These are phyloP conservation scores for Peziza echinospora DNA, from an alignment of 495 filamentous ascomycete species.

Conservation along the genomic window DNA sequence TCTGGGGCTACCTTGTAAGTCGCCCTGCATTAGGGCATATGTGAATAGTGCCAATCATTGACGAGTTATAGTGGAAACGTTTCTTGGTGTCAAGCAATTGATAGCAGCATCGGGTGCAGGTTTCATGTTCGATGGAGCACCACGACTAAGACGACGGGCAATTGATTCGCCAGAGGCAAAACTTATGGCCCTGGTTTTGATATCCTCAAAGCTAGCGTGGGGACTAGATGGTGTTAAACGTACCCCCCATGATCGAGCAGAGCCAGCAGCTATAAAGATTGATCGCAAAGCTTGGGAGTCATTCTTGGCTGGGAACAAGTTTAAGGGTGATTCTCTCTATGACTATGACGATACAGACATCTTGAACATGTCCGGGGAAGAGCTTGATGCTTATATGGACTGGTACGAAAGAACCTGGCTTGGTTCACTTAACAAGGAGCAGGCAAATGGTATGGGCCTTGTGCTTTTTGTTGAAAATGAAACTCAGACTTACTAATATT, in stretches of 20 bases:
- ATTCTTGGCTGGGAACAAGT: slow-evolving; percentile 23
- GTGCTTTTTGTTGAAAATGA: too few relatives aligned
- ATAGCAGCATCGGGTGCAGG: slow-evolving; percentile 27
- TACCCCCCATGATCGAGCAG: slow-evolving; percentile 31
- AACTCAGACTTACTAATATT: too few relatives aligned
- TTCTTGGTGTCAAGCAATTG: slow-evolving; percentile 37
- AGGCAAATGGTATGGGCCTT: too few relatives aligned
- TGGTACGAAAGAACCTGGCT: slow-evolving; percentile 64
- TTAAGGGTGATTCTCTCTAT: background rate
- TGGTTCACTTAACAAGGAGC: too few relatives aligned
- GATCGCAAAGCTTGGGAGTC: slow-evolving; percentile 53
- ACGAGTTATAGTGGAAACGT: slow-evolving; percentile 52
- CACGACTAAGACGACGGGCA: background rate
- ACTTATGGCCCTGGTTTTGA: slow-evolving; percentile 46
- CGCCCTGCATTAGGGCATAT: too few relatives aligned
- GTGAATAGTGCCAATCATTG: too few relatives aligned
- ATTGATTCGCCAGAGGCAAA: slow-evolving; percentile 42
- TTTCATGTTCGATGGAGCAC: slow-evolving; percentile 10
- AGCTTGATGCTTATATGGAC: slow-evolving; percentile 67
- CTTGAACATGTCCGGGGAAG: slow-evolving; percentile 39
- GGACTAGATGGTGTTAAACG: slow-evolving; percentile 46
- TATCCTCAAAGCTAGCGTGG: slow-evolving; percentile 57
- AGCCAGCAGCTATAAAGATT: slow-evolving; percentile 39
- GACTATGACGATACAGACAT: slow-evolving; percentile 44
- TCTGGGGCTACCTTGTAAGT: slow-evolving; percentile 55